Conservation (phyloP, 768 basidiomycete species). For the Tulasnella sp. region DNA sequence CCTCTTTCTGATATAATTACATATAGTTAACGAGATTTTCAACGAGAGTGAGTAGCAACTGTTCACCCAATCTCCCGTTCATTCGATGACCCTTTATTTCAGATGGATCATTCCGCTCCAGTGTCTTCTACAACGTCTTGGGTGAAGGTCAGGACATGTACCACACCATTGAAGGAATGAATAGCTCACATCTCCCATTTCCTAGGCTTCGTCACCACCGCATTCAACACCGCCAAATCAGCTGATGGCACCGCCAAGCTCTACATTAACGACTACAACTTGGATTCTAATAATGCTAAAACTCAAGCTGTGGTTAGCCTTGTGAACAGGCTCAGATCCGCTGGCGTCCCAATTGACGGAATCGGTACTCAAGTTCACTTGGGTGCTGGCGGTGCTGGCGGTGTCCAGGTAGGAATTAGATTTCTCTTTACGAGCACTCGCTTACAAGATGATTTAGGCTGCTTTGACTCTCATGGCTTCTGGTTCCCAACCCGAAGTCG, state of each 20-base stretch:
- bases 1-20: too few species aligned
- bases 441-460: too few species aligned
- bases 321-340: not conserved
- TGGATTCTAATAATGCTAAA: constrained; percentile 10
- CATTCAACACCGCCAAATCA: constrained; percentile 39
- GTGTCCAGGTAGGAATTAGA: not conserved
- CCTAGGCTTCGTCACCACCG: constrained; percentile 36
- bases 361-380: constrained; percentile 7
- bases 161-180: not conserved
- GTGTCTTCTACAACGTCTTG: constrained; percentile 32
- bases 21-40: constrained; percentile 32
- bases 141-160: constrained; percentile 24
- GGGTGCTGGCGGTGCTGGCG: constrained; percentile 4
- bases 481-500: not conserved
- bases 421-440: constrained; percentile 1
- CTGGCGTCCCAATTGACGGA: constrained; percentile 12
- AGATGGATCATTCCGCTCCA: constrained; percentile 36
- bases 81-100: too few species aligned
- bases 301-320: constrained; percentile 1
- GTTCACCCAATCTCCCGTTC: too few species aligned
- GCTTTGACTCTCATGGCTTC: not conserved
- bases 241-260: constrained; percentile 34
- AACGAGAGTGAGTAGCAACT: too few species aligned
- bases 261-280: constrained; percentile 13
- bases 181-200: not conserved